phyloP scores from a whole-genome alignment of 176 grass and related monocot species.

The Carex littledalei region DNA sequence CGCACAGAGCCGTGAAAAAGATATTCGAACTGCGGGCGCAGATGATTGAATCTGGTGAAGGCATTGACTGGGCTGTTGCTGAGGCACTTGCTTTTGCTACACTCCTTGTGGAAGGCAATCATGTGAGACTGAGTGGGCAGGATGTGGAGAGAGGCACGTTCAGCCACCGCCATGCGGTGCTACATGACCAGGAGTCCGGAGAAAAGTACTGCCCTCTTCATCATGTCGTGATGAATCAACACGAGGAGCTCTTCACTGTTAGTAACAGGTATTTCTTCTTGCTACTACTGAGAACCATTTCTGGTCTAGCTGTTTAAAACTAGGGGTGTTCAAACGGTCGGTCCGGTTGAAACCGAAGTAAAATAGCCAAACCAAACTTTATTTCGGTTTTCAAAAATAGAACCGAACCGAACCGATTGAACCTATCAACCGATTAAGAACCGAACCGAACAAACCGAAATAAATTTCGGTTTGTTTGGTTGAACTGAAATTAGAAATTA shows the following conservation, averaged over 20 bases:
- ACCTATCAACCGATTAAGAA: no score
- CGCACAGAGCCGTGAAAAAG: conserved; percentile 92
- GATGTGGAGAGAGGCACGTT: conserved; percentile 98
- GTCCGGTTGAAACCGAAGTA: no score
- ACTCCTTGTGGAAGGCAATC: conserved; percentile 87
- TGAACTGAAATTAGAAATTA: no score
- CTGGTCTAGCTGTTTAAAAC: not conserved
- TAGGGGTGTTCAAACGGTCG: no score
- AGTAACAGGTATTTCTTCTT: conserved; percentile 65
- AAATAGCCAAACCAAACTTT: no score
- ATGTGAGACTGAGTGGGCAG: conserved; percentile 92
- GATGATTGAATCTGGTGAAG: conserved; percentile 83
- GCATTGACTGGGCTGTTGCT: conserved; percentile 91
- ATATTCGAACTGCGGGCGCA: conserved; percentile 68
- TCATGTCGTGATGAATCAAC: conserved; percentile 41
- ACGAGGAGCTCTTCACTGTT: conserved; percentile 50
- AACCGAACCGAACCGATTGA: no score
- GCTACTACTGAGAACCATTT: conserved; percentile 21
- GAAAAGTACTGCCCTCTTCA: conserved; percentile 53
- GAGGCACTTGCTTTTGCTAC: conserved; percentile 95
- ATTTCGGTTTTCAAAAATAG: no score
- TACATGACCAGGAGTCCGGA: conserved; percentile 84
- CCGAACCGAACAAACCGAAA: no score
- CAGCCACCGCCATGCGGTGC: conserved; percentile 81
- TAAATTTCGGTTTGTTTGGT: no score